Evolutionary conservation across 78 protist species (phyloP).

Genomic region (Trichosphaerium sp.): DNA sequence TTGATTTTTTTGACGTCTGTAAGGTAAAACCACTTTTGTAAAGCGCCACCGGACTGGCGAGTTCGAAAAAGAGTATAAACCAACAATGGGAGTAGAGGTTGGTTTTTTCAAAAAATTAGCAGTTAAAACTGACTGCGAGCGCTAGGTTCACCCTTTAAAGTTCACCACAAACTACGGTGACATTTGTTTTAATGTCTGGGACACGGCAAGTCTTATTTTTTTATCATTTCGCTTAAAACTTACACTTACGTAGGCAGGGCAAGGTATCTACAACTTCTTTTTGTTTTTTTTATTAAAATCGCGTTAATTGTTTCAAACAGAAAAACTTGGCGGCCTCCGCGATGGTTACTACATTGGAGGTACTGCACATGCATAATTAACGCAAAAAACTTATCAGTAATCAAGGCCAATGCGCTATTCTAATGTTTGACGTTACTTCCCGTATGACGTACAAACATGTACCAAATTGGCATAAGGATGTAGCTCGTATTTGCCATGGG

Average conservation of each 20-base stretch:
- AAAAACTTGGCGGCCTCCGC: conserved; percentile 97
- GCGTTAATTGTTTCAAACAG: no score
- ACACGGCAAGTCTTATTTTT: conserved; percentile 99
- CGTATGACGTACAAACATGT: conserved; percentile 94
- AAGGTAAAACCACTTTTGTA: conserved; percentile 98
- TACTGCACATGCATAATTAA: no score
- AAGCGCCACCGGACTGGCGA: conserved; percentile 98
- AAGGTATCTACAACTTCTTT: no score
- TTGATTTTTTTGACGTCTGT: no score
- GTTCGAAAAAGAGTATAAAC: conserved; percentile 92
- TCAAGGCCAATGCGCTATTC: conserved; percentile 94
- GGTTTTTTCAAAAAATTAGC: no score
- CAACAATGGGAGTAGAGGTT: no score
- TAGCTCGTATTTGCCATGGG: conserved; percentile 91
- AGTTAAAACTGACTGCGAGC: no score
- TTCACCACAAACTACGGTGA: conserved; percentile 94
- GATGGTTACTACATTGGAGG: conserved; percentile 99
- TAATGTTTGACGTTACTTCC: conserved; percentile 99
- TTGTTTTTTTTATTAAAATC: no score
- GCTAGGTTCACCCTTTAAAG: conserved; percentile 81
- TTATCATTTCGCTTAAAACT: no score
- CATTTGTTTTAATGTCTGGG: conserved; percentile 96
- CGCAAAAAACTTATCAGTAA: no score
- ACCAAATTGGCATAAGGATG: conserved; percentile 96
- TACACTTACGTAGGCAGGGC: no score